A percentile compares a stretch with the other conserved stretches of the same genome.
phyloP scores from a whole-genome alignment of 805 yeast species.

The Zygosaccharomyces bailii region DNA sequence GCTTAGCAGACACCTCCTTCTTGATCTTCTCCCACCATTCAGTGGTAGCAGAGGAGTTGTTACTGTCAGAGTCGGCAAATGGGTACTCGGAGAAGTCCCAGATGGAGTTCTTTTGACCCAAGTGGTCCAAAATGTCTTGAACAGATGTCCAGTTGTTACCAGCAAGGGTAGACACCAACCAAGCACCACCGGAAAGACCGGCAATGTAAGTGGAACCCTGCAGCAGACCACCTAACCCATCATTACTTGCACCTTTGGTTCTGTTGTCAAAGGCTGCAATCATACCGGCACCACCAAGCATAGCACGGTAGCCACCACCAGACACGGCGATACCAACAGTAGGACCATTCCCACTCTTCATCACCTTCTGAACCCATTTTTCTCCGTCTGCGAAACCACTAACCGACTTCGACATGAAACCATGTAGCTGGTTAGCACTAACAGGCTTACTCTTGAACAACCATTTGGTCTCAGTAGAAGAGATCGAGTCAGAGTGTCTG shows the following conservation, averaged over 20 bases:
- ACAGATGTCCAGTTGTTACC: conserved; percentile 72
- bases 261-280: conserved; percentile 73
- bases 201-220: conserved; percentile 68
- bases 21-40: conserved; percentile 52
- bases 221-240: conserved; percentile 69
- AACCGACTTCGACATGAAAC: conserved; percentile 21
- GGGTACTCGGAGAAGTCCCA: conserved; percentile 64
- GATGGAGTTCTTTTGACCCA: conserved; percentile 41
- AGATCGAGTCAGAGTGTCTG: conserved; percentile 28
- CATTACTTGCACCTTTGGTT: conserved; percentile 50
- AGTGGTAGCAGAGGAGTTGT: conserved; percentile 46
- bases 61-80: conserved; percentile 62
- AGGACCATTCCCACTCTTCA: conserved; percentile 9
- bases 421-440: conserved; percentile 15
- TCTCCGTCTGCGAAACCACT: conserved; percentile 28
- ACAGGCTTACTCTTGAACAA: conserved; percentile 30
- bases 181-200: conserved; percentile 82
- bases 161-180: conserved; percentile 69
- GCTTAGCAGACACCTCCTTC: conserved; percentile 50
- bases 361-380: neutral
- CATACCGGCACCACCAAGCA: conserved; percentile 84
- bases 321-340: conserved; percentile 56
- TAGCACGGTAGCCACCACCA: conserved; percentile 89
- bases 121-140: conserved; percentile 49
- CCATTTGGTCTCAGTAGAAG: conserved; percentile 47